A percentile compares a stretch with the other conserved stretches of the same genome.
Conservation (phyloP, 148 eudicot species). For the Cornus suecica region DNA sequence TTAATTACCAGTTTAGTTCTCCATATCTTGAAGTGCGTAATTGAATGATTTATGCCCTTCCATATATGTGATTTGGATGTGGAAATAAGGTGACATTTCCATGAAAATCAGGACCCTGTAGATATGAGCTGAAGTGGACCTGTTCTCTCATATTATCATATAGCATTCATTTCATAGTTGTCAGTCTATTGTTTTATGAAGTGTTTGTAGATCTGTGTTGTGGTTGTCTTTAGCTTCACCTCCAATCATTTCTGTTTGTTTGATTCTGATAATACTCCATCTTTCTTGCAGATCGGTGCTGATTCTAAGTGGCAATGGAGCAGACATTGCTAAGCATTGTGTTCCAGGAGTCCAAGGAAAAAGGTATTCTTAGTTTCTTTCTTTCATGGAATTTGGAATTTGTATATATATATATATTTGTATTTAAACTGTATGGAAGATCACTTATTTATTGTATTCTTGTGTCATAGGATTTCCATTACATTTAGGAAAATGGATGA, state of each 20-base stretch:
- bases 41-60: too few species aligned
- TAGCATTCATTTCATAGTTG: too few species aligned
- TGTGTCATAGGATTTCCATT: slow-evolving; percentile 49
- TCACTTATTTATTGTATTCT: background rate
- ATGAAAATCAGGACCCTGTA: too few species aligned
- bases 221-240: background rate
- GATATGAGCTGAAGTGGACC: too few species aligned
- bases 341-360: slow-evolving; percentile 54
- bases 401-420: too few species aligned
- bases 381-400: background rate
- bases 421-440: background rate
- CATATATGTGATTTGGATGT: too few species aligned
- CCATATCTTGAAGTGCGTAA: too few species aligned
- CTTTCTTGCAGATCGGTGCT: slow-evolving; percentile 53
- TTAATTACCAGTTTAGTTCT: too few species aligned
- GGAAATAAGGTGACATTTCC: too few species aligned
- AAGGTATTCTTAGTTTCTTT: slow-evolving; percentile 34
- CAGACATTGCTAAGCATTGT: slow-evolving; percentile 59
- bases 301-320: slow-evolving; percentile 56
- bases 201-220: too few species aligned
- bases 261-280: background rate
- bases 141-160: too few species aligned
- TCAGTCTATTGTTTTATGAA: too few species aligned
- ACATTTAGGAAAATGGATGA: slow-evolving; percentile 67
- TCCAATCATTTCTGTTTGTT: background rate